phyloP scores from a whole-genome alignment of 2,329 filamentous ascomycete genomes.

The Trichophaea hybrida region DNA sequence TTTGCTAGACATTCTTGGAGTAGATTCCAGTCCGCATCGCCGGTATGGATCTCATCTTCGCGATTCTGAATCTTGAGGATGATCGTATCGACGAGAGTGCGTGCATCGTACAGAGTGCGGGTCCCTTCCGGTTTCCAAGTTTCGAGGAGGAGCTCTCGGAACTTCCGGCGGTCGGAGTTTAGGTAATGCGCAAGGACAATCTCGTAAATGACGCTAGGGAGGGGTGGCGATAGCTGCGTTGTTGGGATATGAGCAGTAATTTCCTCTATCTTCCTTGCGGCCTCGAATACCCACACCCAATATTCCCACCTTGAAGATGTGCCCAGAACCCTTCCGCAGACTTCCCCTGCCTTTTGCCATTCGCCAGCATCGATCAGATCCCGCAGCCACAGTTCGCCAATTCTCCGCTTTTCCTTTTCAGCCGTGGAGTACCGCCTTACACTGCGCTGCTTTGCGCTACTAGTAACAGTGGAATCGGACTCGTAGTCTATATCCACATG shows the following conservation, averaged over 20 bases:
- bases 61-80: conserved; percentile 69
- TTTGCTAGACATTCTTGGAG: conserved; percentile 77
- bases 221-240: conserved; percentile 58
- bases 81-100: conserved; percentile 59
- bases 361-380: conserved; percentile 61
- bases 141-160: conserved; percentile 50
- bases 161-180: conserved; percentile 55
- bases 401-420: conserved; percentile 74
- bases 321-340: conserved; percentile 69
- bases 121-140: conserved; percentile 21
- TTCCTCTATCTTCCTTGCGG: conserved; percentile 73
- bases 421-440: conserved; percentile 45
- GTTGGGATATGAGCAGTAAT: conserved; percentile 74
- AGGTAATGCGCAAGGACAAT: conserved; percentile 82
- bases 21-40: conserved; percentile 69
- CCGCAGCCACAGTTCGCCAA: conserved; percentile 87
- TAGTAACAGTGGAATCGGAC: conserved; percentile 40
- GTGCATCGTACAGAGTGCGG: conserved; percentile 29
- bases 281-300: conserved; percentile 86
- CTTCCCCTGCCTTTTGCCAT: conserved; percentile 63
- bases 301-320: conserved; percentile 80
- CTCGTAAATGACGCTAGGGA: conserved; percentile 75
- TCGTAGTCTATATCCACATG: conserved; percentile 52
- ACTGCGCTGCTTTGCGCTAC: conserved; percentile 17
- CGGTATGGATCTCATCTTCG: conserved; percentile 62